These are phyloP conservation scores for Davidsoniella australis DNA, from an alignment of 2,329 filamentous ascomycete genomes.

Conservation along the genomic window DNA sequence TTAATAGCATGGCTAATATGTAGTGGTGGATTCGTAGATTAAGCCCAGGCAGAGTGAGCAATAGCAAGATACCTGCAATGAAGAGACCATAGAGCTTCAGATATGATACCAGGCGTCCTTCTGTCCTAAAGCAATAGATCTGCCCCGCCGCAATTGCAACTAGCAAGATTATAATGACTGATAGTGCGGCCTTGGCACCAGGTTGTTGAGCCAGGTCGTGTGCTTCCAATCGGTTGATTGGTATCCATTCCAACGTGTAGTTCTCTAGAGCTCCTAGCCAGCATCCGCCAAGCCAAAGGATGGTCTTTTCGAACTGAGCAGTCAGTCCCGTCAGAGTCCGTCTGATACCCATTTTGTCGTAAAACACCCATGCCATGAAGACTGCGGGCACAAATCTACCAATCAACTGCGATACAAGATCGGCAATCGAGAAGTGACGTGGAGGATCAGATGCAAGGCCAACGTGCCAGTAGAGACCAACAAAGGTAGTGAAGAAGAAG, in stretches of 20 bases:
- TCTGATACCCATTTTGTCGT: slow-evolving; percentile 61
- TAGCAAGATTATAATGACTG: slow-evolving; percentile 58
- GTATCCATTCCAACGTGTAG: slow-evolving; percentile 88
- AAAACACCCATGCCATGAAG: slow-evolving; percentile 78
- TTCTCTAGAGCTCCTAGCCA: slow-evolving; percentile 90
- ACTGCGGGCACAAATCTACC: slow-evolving; percentile 74
- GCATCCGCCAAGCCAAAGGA: slow-evolving; percentile 76
- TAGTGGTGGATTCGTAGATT: slow-evolving; percentile 90
- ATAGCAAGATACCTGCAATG: slow-evolving; percentile 45
- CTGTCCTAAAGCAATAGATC: slow-evolving; percentile 70
- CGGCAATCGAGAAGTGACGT: slow-evolving; percentile 44
- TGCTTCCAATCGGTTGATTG: slow-evolving; percentile 76
- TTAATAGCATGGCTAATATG: slow-evolving; percentile 67
- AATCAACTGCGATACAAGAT: slow-evolving; percentile 58
- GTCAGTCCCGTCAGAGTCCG: slow-evolving; percentile 55
- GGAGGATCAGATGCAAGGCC: slow-evolving; percentile 82
- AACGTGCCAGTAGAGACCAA: slow-evolving; percentile 74
- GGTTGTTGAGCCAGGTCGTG: slow-evolving; percentile 82
- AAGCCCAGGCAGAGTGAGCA: slow-evolving; percentile 57
- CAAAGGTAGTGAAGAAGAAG: slow-evolving; percentile 74
- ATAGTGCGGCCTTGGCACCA: slow-evolving; percentile 67
- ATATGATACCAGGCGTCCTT: slow-evolving; percentile 63
- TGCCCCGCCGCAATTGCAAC: slow-evolving; percentile 54
- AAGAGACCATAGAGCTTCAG: slow-evolving; percentile 63
- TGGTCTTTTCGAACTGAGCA: slow-evolving; percentile 75